Conservation (phyloP, 148 eudicot species). For the Rhododendron vialii region DNA sequence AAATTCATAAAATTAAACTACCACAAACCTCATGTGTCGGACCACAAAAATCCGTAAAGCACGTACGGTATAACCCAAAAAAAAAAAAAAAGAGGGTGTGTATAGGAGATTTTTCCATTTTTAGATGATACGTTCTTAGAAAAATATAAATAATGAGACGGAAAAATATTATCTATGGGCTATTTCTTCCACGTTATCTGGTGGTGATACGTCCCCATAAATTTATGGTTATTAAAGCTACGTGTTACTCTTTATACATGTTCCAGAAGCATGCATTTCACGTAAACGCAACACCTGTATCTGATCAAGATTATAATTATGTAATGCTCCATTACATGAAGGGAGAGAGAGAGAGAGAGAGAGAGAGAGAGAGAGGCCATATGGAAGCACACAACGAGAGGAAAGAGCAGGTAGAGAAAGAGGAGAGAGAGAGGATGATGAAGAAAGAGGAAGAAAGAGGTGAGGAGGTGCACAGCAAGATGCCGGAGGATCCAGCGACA, state of each 20-base stretch:
- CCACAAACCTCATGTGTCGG: too few relatives aligned
- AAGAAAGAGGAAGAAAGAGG: not conserved
- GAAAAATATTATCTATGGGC: too few relatives aligned
- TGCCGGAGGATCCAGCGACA: not conserved
- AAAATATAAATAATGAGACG: too few relatives aligned
- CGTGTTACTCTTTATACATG: not conserved
- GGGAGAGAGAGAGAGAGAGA: not conserved
- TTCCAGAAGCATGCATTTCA: not conserved
- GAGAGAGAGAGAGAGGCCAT: not conserved
- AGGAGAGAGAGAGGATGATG: not conserved
- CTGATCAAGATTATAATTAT: not conserved
- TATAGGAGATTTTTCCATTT: too few relatives aligned
- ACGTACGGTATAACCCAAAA: too few relatives aligned
- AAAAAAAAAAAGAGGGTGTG: too few relatives aligned
- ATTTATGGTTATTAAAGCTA: not conserved
- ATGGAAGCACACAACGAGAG: conserved; percentile 3
- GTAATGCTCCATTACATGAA: not conserved
- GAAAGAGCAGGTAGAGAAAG: not conserved
- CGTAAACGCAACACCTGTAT: not conserved
- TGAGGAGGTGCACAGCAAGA: not conserved
- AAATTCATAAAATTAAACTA: too few relatives aligned
- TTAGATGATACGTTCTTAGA: too few relatives aligned
- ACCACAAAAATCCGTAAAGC: too few relatives aligned
- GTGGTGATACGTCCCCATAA: not conserved
- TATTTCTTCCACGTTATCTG: not conserved